Evolutionary conservation across 1,284 basidiomycete genomes (phyloP).

Genomic region (Phaffia rhodozyma): DNA sequence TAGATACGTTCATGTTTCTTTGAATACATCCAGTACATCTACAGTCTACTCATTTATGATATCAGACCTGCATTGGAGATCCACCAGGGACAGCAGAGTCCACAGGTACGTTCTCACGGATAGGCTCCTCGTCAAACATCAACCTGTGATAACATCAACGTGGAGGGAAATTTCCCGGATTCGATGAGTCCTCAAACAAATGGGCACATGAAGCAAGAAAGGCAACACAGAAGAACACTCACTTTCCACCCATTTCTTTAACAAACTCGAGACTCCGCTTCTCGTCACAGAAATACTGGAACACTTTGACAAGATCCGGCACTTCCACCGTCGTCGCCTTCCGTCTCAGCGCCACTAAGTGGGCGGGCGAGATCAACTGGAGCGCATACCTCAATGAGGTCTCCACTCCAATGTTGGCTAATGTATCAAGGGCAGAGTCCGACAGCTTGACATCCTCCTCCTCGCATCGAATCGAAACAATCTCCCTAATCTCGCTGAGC

Average conservation of each 20-base stretch:
- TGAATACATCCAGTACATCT: too few species aligned
- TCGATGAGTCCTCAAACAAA: too few species aligned
- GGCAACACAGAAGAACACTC: background rate
- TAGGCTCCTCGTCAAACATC: slow-evolving; percentile 15
- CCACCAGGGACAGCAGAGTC: too few species aligned
- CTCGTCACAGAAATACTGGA: slow-evolving; percentile 88
- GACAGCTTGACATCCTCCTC: slow-evolving; percentile 91
- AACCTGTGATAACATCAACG: background rate
- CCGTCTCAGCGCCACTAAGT: slow-evolving; percentile 67
- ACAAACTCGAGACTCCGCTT: slow-evolving; percentile 89
- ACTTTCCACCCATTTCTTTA: slow-evolving; percentile 45
- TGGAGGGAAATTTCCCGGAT: background rate
- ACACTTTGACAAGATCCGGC: slow-evolving; percentile 70
- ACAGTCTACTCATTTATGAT: too few species aligned
- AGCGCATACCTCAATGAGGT: slow-evolving; percentile 82
- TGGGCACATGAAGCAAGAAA: background rate
- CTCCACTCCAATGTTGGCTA: slow-evolving; percentile 72
- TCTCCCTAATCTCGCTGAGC: slow-evolving; percentile 74
- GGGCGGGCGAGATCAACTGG: slow-evolving; percentile 82
- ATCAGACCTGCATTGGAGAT: too few species aligned
- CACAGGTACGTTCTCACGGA: too few species aligned
- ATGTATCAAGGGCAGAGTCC: slow-evolving; percentile 57
- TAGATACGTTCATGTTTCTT: too few species aligned
- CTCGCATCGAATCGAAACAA: slow-evolving; percentile 84
- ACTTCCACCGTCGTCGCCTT: slow-evolving; percentile 66